Evolutionary conservation across 352 stramenopile genomes (phyloP), one percentile per base, ranked within the genome.

Genomic region (Aphanomyces astaci): DNA sequence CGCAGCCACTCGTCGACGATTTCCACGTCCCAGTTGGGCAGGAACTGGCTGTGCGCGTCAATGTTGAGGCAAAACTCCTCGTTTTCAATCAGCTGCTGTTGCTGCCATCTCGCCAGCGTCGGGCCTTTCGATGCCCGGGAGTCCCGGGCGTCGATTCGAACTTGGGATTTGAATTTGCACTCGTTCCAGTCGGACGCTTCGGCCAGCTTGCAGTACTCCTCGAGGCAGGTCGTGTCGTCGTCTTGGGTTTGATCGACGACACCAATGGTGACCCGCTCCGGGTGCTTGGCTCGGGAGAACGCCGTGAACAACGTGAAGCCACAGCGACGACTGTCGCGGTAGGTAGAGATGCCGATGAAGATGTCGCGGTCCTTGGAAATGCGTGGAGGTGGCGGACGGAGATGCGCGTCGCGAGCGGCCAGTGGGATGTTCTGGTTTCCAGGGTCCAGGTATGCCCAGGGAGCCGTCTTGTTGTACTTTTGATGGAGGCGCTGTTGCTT

Each of bases 11-110:
- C 57, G 19, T 66, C 25, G 24, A 66, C 31, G 30, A 66, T 56
- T 3, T 54, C 30, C 11, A 53, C 39, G 27, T 66, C 57, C 57
- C 57, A 66, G 45, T 66, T 28, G 24, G 57, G 24, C 2, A 66
- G 39, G 45, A 66, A 66, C 30, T 66, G 25, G 15, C 24, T 48
- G 25, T 66, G 57, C 39, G 57, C 57, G 30, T 66, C 57, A 48
- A 66, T 51, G 13, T 49, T 15, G 13, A 66, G 27, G 24, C 63
- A 70, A 24, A 70, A 70, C 24, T 70, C 63, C 51, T 70, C 40
- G 53, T 70, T 48, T 0, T 48, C 19, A 25, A 70, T 65, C 51
- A 70, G 63, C 24, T 70, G 48, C 63, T 70, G 63, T 15, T 70
- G 63, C 24, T 70, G 40, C 46, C 36, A 70, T 11, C 63, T 49